Evolutionary conservation across 768 basidiomycete species (phyloP).

Genomic region (Amanita fuliginea): DNA sequence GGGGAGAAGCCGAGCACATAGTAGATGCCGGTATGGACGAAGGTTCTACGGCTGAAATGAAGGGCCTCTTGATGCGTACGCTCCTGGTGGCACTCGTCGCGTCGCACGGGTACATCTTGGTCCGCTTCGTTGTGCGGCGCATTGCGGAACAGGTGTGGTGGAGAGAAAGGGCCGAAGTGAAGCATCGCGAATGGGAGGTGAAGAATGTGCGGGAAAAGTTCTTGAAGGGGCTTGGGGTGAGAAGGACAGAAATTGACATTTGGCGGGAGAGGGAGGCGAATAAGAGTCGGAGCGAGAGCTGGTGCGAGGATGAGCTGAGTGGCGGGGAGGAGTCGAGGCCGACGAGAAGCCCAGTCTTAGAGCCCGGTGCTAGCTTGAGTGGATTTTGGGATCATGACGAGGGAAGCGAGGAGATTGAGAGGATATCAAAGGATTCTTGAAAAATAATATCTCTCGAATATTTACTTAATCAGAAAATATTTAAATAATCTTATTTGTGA

Average conservation of each 20-base stretch:
- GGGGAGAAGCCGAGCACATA: neutral
- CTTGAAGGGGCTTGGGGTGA: constrained; percentile 16
- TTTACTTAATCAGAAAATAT: no score
- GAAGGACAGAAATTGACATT: constrained; percentile 6
- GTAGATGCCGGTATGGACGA: constrained; percentile 16
- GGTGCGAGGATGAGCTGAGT: constrained; percentile 1
- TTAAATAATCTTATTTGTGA: no score
- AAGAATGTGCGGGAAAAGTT: constrained; percentile 30
- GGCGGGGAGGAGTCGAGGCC: neutral
- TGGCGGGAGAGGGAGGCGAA: neutral
- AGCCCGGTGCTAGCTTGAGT: constrained; percentile 13
- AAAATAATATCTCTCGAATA: no score
- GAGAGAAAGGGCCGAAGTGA: constrained; percentile 61
- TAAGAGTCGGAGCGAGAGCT: constrained; percentile 9
- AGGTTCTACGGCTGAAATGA: constrained; percentile 12
- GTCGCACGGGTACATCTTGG: constrained; percentile 76
- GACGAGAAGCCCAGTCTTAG: no score
- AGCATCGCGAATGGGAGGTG: constrained; percentile 44
- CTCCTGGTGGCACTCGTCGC: constrained; percentile 67
- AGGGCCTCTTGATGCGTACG: constrained; percentile 48
- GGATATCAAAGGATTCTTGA: constrained; percentile 50
- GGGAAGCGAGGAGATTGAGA: constrained; percentile 60
- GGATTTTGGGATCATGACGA: constrained; percentile 67
- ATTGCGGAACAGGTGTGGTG: constrained; percentile 69
- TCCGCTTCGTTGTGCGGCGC: constrained; percentile 52